Base-by-base conservation (phyloP, 768 basidiomycete genomes). In the Chalciporus sphaerocephalus region DNA sequence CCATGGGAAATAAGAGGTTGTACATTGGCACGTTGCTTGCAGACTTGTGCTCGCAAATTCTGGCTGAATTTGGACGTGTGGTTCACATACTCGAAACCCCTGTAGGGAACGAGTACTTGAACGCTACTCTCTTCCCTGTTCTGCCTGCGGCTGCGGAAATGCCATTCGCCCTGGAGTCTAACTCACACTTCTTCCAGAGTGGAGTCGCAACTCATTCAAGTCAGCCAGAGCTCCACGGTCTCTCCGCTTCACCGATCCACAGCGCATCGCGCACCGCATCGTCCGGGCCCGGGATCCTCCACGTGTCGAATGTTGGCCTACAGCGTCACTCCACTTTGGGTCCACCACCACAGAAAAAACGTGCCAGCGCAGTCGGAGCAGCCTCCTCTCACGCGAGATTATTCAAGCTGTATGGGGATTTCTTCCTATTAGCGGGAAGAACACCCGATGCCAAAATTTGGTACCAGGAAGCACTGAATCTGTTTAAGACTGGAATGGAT, bases 11-110 rank as follows among this genome's bases (percentile, higher is more conserved):
- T 57, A 89, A 92, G 63, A 86, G 81, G 55, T 66, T 91, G 23
- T 93, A 94, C 61, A 75, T 98, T 43, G 89, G 90, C 23, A 92
- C 92, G 15, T 69, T 97, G 33, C 67, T 99, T 44, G 92, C 91
- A 15, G 92, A 92, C 59, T 67, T 96, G 16, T 93, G 91, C 54
- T 92, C 92, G 25, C 82, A 86, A 50, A 79, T 97, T 39, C 71
- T 99, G 18, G 80, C 80, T 17, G 91, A 92, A 62, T 86, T 98
- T 54, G 87, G 91, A 28, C 77, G 80, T 28, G 64, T 96, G 71
- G 95, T 84, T 25, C 79, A 84, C 64, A 76, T 78, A 1, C 65
- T 96, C 34, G 93, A 96, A 67, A 86, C 80, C 38, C 86, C 90
- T 2, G 56, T 85, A 21, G 92, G 92, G 12, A 89, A 92, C 57